Evolutionary conservation across 768 basidiomycete species (phyloP).

Genomic region (Leccinum olivaceopallidum): DNA sequence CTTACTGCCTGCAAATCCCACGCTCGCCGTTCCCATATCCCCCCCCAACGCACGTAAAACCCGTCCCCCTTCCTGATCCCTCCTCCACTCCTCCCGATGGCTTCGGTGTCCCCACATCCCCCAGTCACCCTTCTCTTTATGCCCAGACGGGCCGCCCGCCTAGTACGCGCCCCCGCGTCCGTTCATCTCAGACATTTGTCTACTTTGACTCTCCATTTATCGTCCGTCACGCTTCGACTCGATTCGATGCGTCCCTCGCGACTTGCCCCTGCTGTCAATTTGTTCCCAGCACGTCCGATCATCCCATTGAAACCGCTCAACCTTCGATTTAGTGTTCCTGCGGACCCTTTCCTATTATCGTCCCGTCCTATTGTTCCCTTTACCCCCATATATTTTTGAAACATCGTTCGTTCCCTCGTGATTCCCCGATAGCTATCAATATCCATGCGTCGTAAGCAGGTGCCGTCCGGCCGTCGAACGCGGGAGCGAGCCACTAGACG

Average conservation of each 20-base stretch:
- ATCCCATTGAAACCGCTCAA: conserved; percentile 25
- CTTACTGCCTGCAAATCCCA: conserved; percentile 30
- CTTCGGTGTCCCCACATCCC: conserved; percentile 21
- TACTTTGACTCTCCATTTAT: conserved; percentile 6
- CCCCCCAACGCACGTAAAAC: conserved; percentile 26
- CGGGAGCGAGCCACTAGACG: conserved; percentile 36
- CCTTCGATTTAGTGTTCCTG: conserved; percentile 29
- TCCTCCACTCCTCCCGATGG: conserved; percentile 11
- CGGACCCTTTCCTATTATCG: conserved; percentile 22
- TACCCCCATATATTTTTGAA: conserved; percentile 14
- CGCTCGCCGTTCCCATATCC: conserved; percentile 10
- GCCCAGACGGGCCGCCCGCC: conserved; percentile 6
- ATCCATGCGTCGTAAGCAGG: conserved; percentile 14
- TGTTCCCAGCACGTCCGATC: conserved; percentile 21
- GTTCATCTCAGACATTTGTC: neutral
- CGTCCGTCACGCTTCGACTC: conserved; percentile 16
- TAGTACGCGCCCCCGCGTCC: conserved; percentile 1
- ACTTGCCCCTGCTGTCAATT: conserved; percentile 9
- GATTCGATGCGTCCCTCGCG: conserved; percentile 13
- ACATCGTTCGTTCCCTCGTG: conserved; percentile 11
- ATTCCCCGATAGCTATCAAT: conserved; percentile 26
- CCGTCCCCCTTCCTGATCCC: conserved; percentile 13
- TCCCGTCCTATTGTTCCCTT: conserved; percentile 3
- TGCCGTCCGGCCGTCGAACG: conserved; percentile 21
- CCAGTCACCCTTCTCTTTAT: conserved; percentile 24